Conservation (phyloP, 23 red algal species). For the Agarophyton chilense region DNA sequence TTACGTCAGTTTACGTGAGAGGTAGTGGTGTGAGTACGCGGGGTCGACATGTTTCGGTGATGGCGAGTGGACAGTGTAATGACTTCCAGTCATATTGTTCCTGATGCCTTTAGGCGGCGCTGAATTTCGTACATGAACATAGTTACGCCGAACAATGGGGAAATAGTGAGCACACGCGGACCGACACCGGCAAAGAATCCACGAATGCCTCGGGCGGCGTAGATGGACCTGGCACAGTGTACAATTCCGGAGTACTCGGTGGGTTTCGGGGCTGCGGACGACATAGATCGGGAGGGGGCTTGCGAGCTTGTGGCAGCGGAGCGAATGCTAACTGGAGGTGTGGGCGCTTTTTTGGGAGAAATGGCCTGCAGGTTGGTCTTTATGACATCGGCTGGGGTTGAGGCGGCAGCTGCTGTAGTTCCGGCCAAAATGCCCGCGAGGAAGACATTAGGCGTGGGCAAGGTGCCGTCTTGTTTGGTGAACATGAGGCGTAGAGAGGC, state of each 20-base stretch:
- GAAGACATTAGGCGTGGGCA: constrained; percentile 74
- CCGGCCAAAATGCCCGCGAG: constrained; percentile 79
- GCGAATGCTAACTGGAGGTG: neutral
- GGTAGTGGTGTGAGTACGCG: neutral
- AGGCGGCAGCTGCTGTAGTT: constrained; percentile 72
- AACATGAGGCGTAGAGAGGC: constrained; percentile 53
- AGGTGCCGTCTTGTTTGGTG: constrained; percentile 14
- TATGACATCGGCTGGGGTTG: constrained; percentile 91
- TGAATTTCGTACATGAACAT: constrained; percentile 92
- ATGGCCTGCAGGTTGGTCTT: constrained; percentile 86
- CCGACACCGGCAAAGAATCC: constrained; percentile 85
- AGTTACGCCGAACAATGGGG: constrained; percentile 93
- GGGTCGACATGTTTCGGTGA: neutral
- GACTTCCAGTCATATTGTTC: neutral
- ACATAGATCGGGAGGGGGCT: neutral
- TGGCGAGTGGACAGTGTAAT: neutral
- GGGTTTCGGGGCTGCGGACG: neutral
- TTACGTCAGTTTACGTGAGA: neutral
- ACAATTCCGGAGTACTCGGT: constrained; percentile 50
- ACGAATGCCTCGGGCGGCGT: constrained; percentile 60
- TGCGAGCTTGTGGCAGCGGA: neutral
- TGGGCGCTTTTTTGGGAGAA: neutral
- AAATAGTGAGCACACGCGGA: constrained; percentile 81
- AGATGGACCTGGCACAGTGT: constrained; percentile 67
- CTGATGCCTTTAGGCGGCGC: constrained; percentile 68